Evolutionary conservation across 345 rosid species (phyloP), one percentile per base, ranked within the genome.

Genomic region (Acer saccharum): DNA sequence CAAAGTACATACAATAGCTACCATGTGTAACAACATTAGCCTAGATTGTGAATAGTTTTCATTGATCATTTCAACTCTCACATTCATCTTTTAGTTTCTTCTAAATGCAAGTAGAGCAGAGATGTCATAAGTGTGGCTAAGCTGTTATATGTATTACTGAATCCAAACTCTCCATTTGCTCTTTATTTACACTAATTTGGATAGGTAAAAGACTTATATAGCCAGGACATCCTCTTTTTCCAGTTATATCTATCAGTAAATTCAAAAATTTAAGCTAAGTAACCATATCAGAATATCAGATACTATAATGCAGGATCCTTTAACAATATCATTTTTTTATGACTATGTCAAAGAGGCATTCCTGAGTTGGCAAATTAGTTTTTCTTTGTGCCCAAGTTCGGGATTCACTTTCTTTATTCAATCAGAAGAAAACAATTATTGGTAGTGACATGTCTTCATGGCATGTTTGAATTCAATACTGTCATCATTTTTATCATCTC

Each of bases 1-100:
- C 98, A 63, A 97, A 84, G 99, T 97, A 92, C 82, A 89, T 71
- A 62, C 50, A 62, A 0, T 50, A 52, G 20, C 67, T 62, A 20
- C 62, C 50, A 29, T 62, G 63, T 71, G 57, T 69, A 65, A 29
- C 32, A 52, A 55, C 3, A 58, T 76, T 50, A 41, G 32, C 14
- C 29, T 57, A 35, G 48, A 55, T 35, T 39, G 8, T 68, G 61
- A 69, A 58, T 60, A 63, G 27, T 39, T 70, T 58, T 73, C 54
- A 25, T 16, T 25, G 60, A 18, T 32, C 48, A 44, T 78, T 72
- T 76, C 2, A 3, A 75, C 69, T 23, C 68, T 52, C 62, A 61
- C 35, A 21, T 20, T 57, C 46, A n/a, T 55, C 76, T 25, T 68
- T 54, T 50, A 27, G 39, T 46, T 80, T 64, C 77, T 58, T 41